Percentiles rank a stretch among this genome's conserved stretches.
Evolutionary conservation across 805 yeast species (phyloP).

Genomic region (Candida corydali): DNA sequence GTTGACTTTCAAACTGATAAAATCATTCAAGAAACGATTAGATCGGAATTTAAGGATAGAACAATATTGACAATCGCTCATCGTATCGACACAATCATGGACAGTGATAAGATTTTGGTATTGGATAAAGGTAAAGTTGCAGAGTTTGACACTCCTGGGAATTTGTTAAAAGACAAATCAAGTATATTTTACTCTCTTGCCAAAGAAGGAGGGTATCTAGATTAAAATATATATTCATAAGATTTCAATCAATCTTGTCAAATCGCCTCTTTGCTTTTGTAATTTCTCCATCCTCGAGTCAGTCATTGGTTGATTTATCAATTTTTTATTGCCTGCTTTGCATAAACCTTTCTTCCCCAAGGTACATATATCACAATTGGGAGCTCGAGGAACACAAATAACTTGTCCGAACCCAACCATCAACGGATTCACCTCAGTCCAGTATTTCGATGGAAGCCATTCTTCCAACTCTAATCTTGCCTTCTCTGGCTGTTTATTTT

Average conservation of each 20-base stretch:
- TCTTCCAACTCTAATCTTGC: constrained; percentile 64
- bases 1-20: constrained; percentile 36
- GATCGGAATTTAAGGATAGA: constrained; percentile 32
- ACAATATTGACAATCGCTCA: constrained; percentile 42
- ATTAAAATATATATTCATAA: neutral
- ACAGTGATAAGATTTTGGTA: constrained; percentile 37
- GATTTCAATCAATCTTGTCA: constrained; percentile 13
- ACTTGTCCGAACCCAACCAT: constrained; percentile 94
- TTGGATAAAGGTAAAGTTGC: constrained; percentile 34
- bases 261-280: constrained; percentile 28
- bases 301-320: constrained; percentile 25
- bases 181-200: constrained; percentile 35
- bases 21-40: constrained; percentile 34
- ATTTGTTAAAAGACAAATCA: constrained; percentile 23
- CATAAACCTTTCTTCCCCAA: constrained; percentile 54
- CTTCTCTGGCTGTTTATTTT: constrained; percentile 57
- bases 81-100: constrained; percentile 38
- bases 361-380: constrained; percentile 68
- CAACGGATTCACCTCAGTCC: constrained; percentile 83
- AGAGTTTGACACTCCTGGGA: constrained; percentile 34
- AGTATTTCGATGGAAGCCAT: constrained; percentile 70
- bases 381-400: constrained; percentile 68
- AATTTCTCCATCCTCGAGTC: constrained; percentile 27
- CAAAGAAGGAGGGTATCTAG: constrained; percentile 30
- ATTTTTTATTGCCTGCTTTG: constrained; percentile 48